phyloP scores from a whole-genome alignment of 1,284 basidiomycete genomes.

The Marasmius fiardii region DNA sequence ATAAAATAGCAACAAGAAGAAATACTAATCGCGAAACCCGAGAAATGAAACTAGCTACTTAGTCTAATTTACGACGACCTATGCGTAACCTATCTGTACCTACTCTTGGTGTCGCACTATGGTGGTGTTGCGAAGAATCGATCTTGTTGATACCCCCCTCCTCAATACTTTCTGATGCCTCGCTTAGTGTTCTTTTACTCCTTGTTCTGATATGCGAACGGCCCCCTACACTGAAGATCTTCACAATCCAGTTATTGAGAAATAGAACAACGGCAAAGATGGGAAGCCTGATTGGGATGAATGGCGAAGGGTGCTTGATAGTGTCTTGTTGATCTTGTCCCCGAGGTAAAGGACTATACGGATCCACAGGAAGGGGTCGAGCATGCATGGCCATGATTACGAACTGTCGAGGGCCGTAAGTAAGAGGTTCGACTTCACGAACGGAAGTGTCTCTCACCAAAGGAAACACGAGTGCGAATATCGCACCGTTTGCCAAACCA shows the following conservation, averaged over 20 bases:
- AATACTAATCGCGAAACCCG: too few relatives aligned
- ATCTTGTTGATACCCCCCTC: slow-evolving; percentile 38
- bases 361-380: slow-evolving; percentile 61
- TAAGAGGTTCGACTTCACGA: slow-evolving; percentile 7
- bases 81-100: slow-evolving; percentile 19
- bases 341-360: slow-evolving; percentile 57
- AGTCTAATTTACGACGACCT: slow-evolving; percentile 12
- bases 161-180: slow-evolving; percentile 49
- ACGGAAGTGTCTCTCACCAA: slow-evolving; percentile 37
- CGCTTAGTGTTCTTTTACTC: slow-evolving; percentile 30
- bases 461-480: slow-evolving; percentile 79
- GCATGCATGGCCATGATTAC: slow-evolving; percentile 78
- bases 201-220: slow-evolving; percentile 20
- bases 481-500: slow-evolving; percentile 68
- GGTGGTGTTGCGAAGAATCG: slow-evolving; percentile 8
- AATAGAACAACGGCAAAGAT: slow-evolving; percentile 70
- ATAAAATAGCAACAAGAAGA: background rate
- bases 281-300: slow-evolving; percentile 73
- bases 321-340: slow-evolving; percentile 29
- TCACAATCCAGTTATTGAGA: slow-evolving; percentile 70
- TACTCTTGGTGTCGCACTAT: slow-evolving; percentile 4
- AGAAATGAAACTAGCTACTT: background rate
- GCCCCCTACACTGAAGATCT: slow-evolving; percentile 56
- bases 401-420: slow-evolving; percentile 41
- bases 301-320: slow-evolving; percentile 65